These are phyloP conservation scores for Lanmaoa rubissima DNA, from an alignment of 768 basidiomycete genomes.

Conservation along the genomic window DNA sequence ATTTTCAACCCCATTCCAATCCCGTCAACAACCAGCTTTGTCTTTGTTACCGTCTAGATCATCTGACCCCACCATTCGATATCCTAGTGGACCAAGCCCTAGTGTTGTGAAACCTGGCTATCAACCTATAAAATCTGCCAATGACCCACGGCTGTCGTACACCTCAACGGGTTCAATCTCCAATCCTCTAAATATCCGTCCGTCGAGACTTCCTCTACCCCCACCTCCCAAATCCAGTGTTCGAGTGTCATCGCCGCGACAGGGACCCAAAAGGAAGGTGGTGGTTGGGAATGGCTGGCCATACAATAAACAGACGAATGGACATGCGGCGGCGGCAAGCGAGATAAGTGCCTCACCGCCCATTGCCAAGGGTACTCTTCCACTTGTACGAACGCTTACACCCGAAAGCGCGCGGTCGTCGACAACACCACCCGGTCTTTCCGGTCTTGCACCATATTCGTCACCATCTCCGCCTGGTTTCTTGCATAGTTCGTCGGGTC, in stretches of 20 bases:
- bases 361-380: conserved; percentile 9
- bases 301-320: conserved; percentile 29
- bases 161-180: conserved; percentile 42
- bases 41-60: conserved; percentile 19
- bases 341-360: conserved; percentile 18
- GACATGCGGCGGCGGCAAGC: conserved; percentile 14
- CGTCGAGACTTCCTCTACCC: conserved; percentile 35
- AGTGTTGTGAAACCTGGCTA: conserved; percentile 22
- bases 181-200: conserved; percentile 56
- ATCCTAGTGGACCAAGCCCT: conserved; percentile 18
- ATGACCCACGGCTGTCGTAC: conserved; percentile 34
- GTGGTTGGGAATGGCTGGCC: conserved; percentile 53
- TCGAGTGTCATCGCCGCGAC: conserved; percentile 14
- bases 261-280: conserved; percentile 21
- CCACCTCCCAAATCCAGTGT: conserved; percentile 5
- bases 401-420: conserved; percentile 35
- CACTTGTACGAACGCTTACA: conserved; percentile 21
- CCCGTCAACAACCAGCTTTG: conserved; percentile 6
- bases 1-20: conserved; percentile 12
- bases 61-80: conserved; percentile 9
- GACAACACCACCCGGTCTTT: conserved; percentile 33
- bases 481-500: conserved; percentile 30
- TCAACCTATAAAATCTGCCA: conserved; percentile 29
- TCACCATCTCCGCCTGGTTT: conserved; percentile 37
- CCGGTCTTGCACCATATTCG: conserved; percentile 31